Conservation (phyloP, 2,329 filamentous ascomycete species). For the Emmonsiellopsis sp. region DNA sequence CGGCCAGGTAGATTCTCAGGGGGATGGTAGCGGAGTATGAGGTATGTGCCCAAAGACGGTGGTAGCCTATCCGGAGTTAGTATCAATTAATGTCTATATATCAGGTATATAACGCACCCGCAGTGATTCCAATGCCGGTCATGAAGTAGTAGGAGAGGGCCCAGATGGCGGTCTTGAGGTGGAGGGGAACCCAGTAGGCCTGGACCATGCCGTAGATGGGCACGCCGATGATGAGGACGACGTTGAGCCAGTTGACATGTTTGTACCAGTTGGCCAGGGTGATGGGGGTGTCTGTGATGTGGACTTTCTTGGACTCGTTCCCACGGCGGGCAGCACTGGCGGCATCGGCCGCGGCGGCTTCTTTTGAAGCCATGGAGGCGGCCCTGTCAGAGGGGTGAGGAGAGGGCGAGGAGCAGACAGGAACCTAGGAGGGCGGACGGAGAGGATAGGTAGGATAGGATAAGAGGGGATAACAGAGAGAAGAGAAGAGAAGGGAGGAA, state of each 20-base stretch:
- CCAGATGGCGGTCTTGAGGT: constrained; percentile 63
- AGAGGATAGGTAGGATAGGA: constrained; percentile 11
- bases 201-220: constrained; percentile 65
- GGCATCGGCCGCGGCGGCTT: constrained; percentile 4
- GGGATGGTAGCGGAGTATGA: constrained; percentile 71
- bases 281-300: constrained; percentile 76
- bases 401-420: constrained; percentile 5
- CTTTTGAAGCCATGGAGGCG: constrained; percentile 2
- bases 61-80: constrained; percentile 47
- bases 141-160: constrained; percentile 74
- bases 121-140: constrained; percentile 71
- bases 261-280: constrained; percentile 80
- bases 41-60: constrained; percentile 78
- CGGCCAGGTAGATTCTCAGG: constrained; percentile 73
- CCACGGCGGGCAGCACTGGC: not conserved
- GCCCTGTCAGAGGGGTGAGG: not conserved
- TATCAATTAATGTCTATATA: not conserved
- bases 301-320: constrained; percentile 56
- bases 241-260: constrained; percentile 91
- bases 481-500: constrained; percentile 7
- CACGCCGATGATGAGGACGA: constrained; percentile 67
- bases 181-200: constrained; percentile 69
- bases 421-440: not conserved
- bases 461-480: not conserved
- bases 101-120: constrained; percentile 44